Evolutionary conservation across 345 rosid species (phyloP).

Genomic region (Conringia planisiliqua): DNA sequence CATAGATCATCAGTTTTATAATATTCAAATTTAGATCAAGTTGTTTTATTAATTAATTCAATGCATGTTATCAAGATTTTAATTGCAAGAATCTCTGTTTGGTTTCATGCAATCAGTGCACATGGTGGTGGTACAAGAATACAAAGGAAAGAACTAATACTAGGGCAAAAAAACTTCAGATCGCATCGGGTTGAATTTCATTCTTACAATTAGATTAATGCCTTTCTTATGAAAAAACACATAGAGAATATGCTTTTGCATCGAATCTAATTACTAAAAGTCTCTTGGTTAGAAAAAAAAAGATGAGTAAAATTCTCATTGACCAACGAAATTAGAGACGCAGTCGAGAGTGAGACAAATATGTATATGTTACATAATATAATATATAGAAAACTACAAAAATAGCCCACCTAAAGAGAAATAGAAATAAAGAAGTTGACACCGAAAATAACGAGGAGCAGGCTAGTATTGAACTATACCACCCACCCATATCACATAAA

Average conservation of each 20-base stretch:
- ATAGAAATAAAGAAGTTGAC: slow-evolving; percentile 1
- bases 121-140: slow-evolving; percentile 1
- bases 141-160: neutral
- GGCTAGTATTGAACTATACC: slow-evolving; percentile 1
- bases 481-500: slow-evolving; percentile 10
- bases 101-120: neutral
- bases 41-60: neutral
- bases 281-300: neutral
- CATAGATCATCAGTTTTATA: neutral
- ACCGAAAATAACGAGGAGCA: neutral
- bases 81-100: neutral
- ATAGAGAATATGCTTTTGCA: neutral
- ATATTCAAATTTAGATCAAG: neutral
- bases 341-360: slow-evolving; percentile 23
- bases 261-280: neutral
- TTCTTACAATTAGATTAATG: neutral
- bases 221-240: neutral
- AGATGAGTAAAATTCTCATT: neutral
- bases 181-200: slow-evolving; percentile 13
- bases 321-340: slow-evolving; percentile 17
- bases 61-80: neutral
- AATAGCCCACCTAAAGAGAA: neutral
- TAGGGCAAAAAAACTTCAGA: neutral
- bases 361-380: neutral
- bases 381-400: neutral